These are phyloP conservation scores for Batrachochytrium dendrobatidis DNA, from an alignment of 371 early-diverging fungal genomes.

Conservation along the genomic window DNA sequence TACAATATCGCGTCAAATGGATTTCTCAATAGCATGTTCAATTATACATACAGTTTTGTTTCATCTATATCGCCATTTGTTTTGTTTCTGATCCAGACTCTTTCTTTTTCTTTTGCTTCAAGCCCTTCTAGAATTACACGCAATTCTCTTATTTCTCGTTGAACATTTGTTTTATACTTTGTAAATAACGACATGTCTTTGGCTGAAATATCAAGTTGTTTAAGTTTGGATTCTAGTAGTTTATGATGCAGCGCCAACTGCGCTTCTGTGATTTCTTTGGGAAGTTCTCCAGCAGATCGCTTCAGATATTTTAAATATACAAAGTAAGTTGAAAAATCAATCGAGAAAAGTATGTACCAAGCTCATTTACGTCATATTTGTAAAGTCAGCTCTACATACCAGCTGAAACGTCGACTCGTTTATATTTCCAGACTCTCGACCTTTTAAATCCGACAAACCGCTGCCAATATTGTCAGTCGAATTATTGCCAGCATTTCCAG, in stretches of 20 bases:
- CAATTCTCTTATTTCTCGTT: conserved; percentile 58
- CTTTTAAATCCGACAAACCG: conserved; percentile 1
- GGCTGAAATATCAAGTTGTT: conserved; percentile 62
- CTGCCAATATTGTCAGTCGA: conserved; percentile 33
- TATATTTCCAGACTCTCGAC: too few relatives aligned
- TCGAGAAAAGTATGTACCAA: too few relatives aligned
- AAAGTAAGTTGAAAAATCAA: conserved; percentile 6
- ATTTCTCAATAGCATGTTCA: conserved; percentile 8
- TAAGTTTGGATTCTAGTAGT: conserved; percentile 26
- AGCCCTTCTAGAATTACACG: conserved; percentile 69
- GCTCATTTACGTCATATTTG: too few relatives aligned
- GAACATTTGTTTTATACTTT: conserved; percentile 23
- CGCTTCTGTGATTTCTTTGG: conserved; percentile 48
- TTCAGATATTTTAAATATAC: not conserved
- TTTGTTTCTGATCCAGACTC: conserved; percentile 77
- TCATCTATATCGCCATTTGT: conserved; percentile 79
- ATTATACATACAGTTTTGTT: conserved; percentile 48
- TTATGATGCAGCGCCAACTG: conserved; percentile 42
- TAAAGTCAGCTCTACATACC: too few relatives aligned
- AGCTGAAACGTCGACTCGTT: too few relatives aligned
- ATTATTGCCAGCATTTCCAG: conserved; percentile 16
- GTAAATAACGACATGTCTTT: conserved; percentile 49
- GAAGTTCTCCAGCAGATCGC: conserved; percentile 33
- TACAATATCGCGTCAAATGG: not conserved
- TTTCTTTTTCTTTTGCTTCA: conserved; percentile 75